phyloP scores from a whole-genome alignment of 2,329 filamentous ascomycete genomes.

The Blumeriella jaapii region DNA sequence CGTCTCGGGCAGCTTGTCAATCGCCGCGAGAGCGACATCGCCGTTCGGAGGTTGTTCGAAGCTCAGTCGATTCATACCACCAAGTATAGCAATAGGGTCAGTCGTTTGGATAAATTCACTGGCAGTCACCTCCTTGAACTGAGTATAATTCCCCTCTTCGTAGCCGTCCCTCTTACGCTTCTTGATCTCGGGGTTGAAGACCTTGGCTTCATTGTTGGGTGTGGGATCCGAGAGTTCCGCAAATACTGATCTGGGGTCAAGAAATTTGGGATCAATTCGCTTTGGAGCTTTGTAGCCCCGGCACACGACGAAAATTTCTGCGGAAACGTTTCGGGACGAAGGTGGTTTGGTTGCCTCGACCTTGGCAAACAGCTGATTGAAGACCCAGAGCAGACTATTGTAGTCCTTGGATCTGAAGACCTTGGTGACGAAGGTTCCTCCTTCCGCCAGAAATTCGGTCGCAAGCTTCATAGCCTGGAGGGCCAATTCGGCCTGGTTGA shows the following conservation, averaged over 20 bases:
- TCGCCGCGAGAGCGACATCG: constrained; percentile 75
- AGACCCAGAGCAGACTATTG: constrained; percentile 90
- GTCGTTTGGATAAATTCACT: constrained; percentile 89
- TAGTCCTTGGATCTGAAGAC: constrained; percentile 97
- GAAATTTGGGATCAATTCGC: constrained; percentile 79
- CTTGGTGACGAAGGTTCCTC: constrained; percentile 92
- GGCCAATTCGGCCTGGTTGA: constrained; percentile 89
- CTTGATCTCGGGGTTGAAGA: constrained; percentile 95
- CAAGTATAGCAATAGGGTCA: constrained; percentile 88
- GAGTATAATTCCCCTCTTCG: constrained; percentile 86
- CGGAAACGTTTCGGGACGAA: constrained; percentile 88
- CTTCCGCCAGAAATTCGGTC: constrained; percentile 81
- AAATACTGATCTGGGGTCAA: constrained; percentile 83
- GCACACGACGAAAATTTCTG: constrained; percentile 97
- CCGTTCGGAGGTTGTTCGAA: constrained; percentile 72
- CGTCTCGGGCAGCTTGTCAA: constrained; percentile 78
- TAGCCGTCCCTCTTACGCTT: constrained; percentile 97
- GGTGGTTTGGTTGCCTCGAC: constrained; percentile 97
- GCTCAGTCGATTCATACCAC: constrained; percentile 69
- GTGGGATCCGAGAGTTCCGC: constrained; percentile 77
- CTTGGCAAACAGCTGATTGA: constrained; percentile 90
- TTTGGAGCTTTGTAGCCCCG: constrained; percentile 93
- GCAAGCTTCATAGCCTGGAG: constrained; percentile 86
- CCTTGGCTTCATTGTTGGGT: constrained; percentile 94
- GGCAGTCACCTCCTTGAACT: constrained; percentile 80